Evolutionary conservation across 2,329 filamentous ascomycete species (phyloP).

Genomic region (Knufia petricola): DNA sequence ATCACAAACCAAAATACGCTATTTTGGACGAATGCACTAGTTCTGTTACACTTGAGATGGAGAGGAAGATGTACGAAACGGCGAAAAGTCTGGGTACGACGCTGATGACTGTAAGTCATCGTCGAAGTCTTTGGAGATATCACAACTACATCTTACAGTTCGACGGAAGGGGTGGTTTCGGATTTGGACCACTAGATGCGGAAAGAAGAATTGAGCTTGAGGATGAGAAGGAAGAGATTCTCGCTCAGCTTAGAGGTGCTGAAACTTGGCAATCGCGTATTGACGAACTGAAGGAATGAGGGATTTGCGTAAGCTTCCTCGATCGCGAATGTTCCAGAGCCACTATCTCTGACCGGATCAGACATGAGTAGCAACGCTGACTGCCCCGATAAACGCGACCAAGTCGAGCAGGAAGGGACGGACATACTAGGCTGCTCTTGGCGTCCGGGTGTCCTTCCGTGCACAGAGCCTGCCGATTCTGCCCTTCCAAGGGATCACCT

Average conservation of each 20-base stretch:
- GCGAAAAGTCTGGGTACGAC: conserved; percentile 87
- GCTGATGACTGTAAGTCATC: conserved; percentile 90
- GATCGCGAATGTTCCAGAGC: no score
- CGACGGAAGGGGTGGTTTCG: conserved; percentile 82
- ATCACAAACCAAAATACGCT: conserved; percentile 83
- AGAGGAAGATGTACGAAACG: conserved; percentile 93
- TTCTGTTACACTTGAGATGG: conserved; percentile 87
- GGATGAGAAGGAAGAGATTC: conserved; percentile 93
- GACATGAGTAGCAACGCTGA: no score
- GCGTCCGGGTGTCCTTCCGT: no score
- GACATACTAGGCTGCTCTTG: no score
- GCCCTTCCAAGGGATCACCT: no score
- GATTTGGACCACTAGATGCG: conserved; percentile 84
- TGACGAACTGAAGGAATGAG: conserved; percentile 20
- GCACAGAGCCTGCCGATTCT: no score
- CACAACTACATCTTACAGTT: conserved; percentile 93
- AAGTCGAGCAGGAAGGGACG: no score
- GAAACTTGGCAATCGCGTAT: conserved; percentile 81
- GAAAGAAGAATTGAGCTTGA: conserved; percentile 76
- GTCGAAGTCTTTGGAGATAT: conserved; percentile 90
- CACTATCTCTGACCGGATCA: no score
- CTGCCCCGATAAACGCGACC: no score
- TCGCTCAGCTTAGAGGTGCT: conserved; percentile 72
- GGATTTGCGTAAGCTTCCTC: not conserved
- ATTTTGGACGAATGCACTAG: conserved; percentile 97